A percentile compares a stretch with the other conserved stretches of the same genome.
phyloP scores from a whole-genome alignment of 2,329 filamentous ascomycete genomes.

The Mariannaea elegans region DNA sequence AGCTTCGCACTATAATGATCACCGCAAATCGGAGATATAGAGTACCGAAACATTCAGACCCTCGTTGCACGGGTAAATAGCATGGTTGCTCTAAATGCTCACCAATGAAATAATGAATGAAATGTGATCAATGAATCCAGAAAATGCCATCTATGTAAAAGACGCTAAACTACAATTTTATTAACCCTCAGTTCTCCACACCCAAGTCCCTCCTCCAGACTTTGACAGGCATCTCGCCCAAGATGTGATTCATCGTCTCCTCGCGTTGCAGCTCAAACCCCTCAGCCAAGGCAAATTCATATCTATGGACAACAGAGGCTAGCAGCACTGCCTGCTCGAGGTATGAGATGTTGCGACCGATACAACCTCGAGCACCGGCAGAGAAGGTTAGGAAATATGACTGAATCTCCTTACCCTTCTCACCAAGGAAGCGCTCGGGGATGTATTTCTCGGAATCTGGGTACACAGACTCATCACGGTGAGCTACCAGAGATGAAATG shows the following conservation, averaged over 20 bases:
- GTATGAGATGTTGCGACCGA: slow-evolving; percentile 51
- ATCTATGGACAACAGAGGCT: slow-evolving; percentile 52
- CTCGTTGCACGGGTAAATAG: no score
- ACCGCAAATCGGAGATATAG: no score
- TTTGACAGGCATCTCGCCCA: slow-evolving; percentile 30
- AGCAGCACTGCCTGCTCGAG: slow-evolving; percentile 56
- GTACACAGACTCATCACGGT: slow-evolving; percentile 51
- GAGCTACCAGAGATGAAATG: slow-evolving; percentile 48
- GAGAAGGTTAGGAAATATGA: slow-evolving; percentile 51
- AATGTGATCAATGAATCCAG: no score
- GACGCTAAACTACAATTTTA: no score
- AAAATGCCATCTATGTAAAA: no score
- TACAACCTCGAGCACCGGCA: slow-evolving; percentile 50
- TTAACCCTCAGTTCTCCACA: no score
- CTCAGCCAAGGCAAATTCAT: slow-evolving; percentile 45
- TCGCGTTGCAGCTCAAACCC: slow-evolving; percentile 26
- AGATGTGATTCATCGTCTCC: slow-evolving; percentile 30
- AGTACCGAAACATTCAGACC: no score
- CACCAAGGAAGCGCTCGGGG: slow-evolving; percentile 53
- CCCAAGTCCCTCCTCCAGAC: slow-evolving; percentile 24
- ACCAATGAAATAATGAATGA: no score
- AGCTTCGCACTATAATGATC: no score
- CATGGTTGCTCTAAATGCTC: no score
- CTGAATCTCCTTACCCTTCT: slow-evolving; percentile 46
- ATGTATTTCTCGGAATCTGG: slow-evolving; percentile 49